These are phyloP conservation scores for Geoglossum cookeanum DNA, from an alignment of 2,329 filamentous ascomycete species.

Conservation along the genomic window DNA sequence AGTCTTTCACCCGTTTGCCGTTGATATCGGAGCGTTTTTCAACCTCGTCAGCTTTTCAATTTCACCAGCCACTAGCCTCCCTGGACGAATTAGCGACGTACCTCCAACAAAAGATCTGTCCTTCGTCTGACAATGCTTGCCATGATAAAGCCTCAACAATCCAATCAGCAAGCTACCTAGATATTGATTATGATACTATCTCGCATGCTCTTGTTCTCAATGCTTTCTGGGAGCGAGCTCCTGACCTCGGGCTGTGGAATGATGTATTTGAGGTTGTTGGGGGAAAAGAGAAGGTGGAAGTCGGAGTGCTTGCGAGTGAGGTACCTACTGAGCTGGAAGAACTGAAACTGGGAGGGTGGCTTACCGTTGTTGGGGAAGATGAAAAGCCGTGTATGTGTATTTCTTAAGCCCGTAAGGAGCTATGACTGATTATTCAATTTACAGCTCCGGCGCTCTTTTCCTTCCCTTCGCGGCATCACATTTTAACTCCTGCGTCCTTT, in stretches of 20 bases:
- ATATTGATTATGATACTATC: conserved; percentile 58
- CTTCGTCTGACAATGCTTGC: conserved; percentile 29
- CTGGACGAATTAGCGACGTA: conserved; percentile 36
- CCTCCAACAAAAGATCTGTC: conserved; percentile 33
- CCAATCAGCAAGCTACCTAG: conserved; percentile 41
- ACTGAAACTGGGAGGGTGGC: conserved; percentile 55
- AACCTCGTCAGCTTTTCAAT: conserved; percentile 46
- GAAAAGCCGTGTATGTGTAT: conserved; percentile 37
- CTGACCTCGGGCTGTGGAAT: conserved; percentile 23
- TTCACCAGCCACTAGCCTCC: conserved; percentile 44
- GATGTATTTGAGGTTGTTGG: conserved; percentile 27
- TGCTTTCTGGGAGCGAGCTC: conserved; percentile 35
- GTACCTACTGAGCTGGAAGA: conserved; percentile 49
- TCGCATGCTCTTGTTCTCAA: conserved; percentile 46
- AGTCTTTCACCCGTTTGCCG: conserved; percentile 43
- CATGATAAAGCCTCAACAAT: conserved; percentile 27
- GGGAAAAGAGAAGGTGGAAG: conserved; percentile 42
- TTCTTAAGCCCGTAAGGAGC: background rate
- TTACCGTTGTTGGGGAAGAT: conserved; percentile 62
- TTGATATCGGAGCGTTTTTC: conserved; percentile 39
- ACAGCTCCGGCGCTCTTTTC: conserved; percentile 59
- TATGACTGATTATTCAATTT: background rate
- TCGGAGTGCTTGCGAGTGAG: conserved; percentile 58
- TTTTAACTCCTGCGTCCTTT: conserved; percentile 21
- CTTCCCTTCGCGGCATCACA: conserved; percentile 62